These are phyloP conservation scores for Tricholoma saponaceum DNA, from an alignment of 768 basidiomycete genomes.

Conservation along the genomic window DNA sequence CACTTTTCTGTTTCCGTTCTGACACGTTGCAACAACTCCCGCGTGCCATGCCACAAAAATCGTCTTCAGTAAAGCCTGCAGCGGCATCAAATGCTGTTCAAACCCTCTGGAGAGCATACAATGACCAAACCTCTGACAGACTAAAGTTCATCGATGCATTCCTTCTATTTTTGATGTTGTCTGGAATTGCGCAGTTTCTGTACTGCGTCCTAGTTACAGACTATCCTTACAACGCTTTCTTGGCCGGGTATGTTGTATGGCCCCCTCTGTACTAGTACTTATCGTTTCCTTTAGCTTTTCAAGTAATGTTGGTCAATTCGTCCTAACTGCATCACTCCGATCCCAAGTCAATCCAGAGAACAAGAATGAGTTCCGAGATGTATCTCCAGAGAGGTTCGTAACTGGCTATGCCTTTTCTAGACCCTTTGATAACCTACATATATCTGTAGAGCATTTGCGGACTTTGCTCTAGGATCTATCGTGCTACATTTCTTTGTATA, in stretches of 20 bases:
- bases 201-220: constrained; percentile 91
- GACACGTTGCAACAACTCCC: constrained; percentile 30
- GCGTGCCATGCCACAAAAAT: constrained; percentile 32
- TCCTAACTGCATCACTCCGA: constrained; percentile 87
- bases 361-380: constrained; percentile 76
- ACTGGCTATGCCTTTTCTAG: neutral
- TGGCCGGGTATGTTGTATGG: constrained; percentile 72
- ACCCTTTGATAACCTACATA: constrained; percentile 1
- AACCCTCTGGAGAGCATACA: constrained; percentile 75
- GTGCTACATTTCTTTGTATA: constrained; percentile 97
- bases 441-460: constrained; percentile 82
- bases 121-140: constrained; percentile 69
- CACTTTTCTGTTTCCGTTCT: constrained; percentile 8
- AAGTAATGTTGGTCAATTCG: constrained; percentile 95
- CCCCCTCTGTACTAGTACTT: neutral
- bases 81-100: constrained; percentile 38
- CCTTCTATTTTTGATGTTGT: constrained; percentile 86
- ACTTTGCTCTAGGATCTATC: constrained; percentile 93
- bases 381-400: constrained; percentile 89
- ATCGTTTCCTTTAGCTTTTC: constrained; percentile 61
- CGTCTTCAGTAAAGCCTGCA: constrained; percentile 22
- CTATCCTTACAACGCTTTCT: constrained; percentile 97
- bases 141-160: constrained; percentile 95
- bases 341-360: constrained; percentile 90
- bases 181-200: constrained; percentile 84